These are phyloP conservation scores for Eucalyptus dawsonii DNA, from an alignment of 345 rosid genomes.

Conservation along the genomic window DNA sequence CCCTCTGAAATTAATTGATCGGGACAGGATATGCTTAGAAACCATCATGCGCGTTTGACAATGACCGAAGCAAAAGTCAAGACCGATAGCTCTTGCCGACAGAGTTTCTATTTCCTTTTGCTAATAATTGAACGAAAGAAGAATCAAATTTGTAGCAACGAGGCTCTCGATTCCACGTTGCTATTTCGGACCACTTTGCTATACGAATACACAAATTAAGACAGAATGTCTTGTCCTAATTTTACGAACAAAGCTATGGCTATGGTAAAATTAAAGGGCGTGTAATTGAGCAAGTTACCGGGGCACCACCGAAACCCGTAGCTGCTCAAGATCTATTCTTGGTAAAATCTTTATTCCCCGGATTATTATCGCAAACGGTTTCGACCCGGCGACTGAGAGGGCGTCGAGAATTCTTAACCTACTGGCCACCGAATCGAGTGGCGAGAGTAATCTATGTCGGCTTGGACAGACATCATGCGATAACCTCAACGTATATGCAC, in stretches of 20 bases:
- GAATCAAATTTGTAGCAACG: background rate
- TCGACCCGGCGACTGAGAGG: background rate
- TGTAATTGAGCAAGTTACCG: no score
- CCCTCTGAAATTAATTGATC: background rate
- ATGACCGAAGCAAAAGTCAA: background rate
- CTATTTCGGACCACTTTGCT: background rate
- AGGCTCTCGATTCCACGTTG: background rate
- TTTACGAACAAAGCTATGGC: background rate
- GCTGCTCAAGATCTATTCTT: background rate
- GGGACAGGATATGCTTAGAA: background rate
- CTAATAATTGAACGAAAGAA: background rate
- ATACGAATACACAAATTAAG: background rate
- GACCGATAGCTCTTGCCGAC: background rate
- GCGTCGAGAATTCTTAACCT: background rate
- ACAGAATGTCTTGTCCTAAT: background rate
- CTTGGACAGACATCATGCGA: background rate
- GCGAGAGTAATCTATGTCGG: background rate
- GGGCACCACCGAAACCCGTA: background rate
- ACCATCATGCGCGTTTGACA: background rate
- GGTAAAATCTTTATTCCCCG: background rate
- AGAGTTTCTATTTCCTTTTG: background rate
- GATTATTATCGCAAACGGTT: background rate
- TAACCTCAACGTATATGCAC: background rate
- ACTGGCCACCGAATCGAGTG: background rate
- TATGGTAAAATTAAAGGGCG: background rate